Base-by-base conservation (phyloP, 2,329 filamentous ascomycete species). In the Macroventuria anomochaeta region DNA sequence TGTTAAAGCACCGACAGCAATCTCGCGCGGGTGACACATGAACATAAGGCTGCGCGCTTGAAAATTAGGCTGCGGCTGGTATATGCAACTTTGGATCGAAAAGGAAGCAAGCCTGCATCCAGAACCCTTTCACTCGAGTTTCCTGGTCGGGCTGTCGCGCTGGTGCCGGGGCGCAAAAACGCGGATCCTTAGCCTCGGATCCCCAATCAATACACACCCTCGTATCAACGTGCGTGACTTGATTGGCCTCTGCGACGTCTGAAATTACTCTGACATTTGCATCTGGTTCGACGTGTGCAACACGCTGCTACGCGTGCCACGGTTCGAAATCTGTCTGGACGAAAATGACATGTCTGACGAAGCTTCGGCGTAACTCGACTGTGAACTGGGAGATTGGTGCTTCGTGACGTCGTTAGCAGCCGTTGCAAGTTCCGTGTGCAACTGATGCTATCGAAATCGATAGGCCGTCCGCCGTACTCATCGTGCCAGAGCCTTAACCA, bases 1-100 rank as follows among this genome's bases (percentile, higher is more conserved):
- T 62, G 55, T 61, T 63, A 59, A 50, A 44, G 54, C 39, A 51
- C 23, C 39, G 26, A 53, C 23, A 46, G 46, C 40, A 46, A 54
- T 49, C 28, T 42, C 50, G 47, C 51, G 43, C 48, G 55, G 49
- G 61, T 63, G 61, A 54, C 57, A 63, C 59, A 49, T 42, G 47
- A 53, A 28, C 15, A 42, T 40, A 46, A 33, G 39, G 31, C 31
- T 47, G 26, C 21, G 41, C 53, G 51, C 43, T 54, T 54, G 44
- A 44, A 28, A 32, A 39, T 48, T 44, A 42, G 51, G 43, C 41
- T 42, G 39, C 51, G 33, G 51, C 39, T 44, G 39, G 44, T 43
- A 44, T 44, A 44, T 54, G 51, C 51, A 54, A 34, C 28, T 44
- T 39, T 54, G 40, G 46, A 42, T 36, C 21, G 29, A 46, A 49